These are phyloP conservation scores for Rhodotorula kratochvilovae DNA, from an alignment of 768 basidiomycete genomes.

Conservation along the genomic window DNA sequence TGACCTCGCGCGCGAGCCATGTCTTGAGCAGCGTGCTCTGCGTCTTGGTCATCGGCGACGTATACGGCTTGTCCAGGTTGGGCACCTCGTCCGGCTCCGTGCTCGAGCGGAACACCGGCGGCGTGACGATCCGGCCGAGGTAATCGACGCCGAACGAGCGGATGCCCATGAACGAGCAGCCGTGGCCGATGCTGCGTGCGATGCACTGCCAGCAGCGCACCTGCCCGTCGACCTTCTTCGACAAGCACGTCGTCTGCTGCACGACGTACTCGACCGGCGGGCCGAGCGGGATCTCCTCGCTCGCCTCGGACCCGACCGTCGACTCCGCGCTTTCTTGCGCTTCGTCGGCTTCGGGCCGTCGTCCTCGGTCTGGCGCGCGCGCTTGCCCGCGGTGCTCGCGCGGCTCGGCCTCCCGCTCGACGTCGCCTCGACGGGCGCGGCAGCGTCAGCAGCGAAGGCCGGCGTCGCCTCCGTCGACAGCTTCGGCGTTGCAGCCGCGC, in stretches of 20 bases:
- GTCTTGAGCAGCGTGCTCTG: constrained; percentile 25
- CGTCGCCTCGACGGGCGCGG: not conserved
- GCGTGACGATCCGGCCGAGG: constrained; percentile 4
- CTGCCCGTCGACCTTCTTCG: constrained; percentile 32
- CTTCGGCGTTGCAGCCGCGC: not conserved
- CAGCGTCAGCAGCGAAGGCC: too few relatives aligned
- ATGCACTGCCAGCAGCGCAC: constrained; percentile 33
- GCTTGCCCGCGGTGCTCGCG: not conserved
- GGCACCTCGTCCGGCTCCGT: constrained; percentile 5
- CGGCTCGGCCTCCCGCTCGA: not conserved
- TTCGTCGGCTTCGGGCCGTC: not conserved
- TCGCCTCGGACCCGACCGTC: not conserved
- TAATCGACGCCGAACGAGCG: constrained; percentile 31
- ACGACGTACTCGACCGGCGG: not conserved
- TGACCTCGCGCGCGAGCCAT: constrained; percentile 13
- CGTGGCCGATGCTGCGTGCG: constrained; percentile 21
- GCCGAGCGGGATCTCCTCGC: constrained; percentile 2
- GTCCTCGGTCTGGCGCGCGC: not conserved
- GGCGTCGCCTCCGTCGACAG: too few relatives aligned
- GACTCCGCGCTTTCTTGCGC: constrained; percentile 2
- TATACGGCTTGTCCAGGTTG: constrained; percentile 11
- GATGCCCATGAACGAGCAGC: constrained; percentile 29
- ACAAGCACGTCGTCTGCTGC: constrained; percentile 29
- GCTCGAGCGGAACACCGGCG: constrained; percentile 8
- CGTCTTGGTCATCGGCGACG: constrained; percentile 6